Conservation (phyloP, 2,329 filamentous ascomycete species). For the Rhinocladiella similis region DNA sequence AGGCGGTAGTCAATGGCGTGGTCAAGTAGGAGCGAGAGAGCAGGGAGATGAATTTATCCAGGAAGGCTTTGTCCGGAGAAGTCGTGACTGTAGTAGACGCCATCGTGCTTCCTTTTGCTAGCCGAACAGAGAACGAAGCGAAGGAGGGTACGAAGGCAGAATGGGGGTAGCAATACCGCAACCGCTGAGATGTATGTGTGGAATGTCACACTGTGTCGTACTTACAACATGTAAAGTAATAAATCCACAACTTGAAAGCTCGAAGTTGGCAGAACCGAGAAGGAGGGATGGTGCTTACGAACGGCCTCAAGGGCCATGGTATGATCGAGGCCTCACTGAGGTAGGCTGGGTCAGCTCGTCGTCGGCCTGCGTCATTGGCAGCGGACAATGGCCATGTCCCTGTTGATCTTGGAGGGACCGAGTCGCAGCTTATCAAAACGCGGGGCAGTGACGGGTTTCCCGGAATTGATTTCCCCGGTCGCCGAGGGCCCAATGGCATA, state of each 20-base stretch:
- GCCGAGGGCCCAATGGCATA: not conserved
- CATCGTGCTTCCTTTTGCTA: conserved; percentile 17
- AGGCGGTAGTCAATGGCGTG: conserved; percentile 29
- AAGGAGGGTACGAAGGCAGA: not conserved
- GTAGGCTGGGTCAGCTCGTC: not conserved
- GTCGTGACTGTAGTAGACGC: conserved; percentile 9
- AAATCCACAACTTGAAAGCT: not conserved
- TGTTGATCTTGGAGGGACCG: conserved; percentile 3
- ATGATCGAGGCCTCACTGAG: not conserved
- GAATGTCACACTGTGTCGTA: too few relatives aligned
- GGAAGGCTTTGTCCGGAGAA: conserved; percentile 19
- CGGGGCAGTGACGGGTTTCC: not conserved
- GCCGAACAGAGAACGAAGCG: too few relatives aligned
- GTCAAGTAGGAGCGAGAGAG: conserved; percentile 25
- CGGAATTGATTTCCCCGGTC: not conserved
- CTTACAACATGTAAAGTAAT: not conserved
- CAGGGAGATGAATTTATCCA: conserved; percentile 28
- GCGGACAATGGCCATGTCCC: conserved; percentile 2
- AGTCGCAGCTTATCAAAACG: not conserved
- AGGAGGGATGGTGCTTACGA: conserved; percentile 9
- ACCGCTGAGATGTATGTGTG: not conserved
- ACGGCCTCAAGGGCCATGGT: not conserved
- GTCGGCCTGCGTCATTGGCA: not conserved
- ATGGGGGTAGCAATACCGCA: not conserved
- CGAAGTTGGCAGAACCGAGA: not conserved